Conservation (phyloP, 257 asterid species). For the Primulina tabacum region DNA sequence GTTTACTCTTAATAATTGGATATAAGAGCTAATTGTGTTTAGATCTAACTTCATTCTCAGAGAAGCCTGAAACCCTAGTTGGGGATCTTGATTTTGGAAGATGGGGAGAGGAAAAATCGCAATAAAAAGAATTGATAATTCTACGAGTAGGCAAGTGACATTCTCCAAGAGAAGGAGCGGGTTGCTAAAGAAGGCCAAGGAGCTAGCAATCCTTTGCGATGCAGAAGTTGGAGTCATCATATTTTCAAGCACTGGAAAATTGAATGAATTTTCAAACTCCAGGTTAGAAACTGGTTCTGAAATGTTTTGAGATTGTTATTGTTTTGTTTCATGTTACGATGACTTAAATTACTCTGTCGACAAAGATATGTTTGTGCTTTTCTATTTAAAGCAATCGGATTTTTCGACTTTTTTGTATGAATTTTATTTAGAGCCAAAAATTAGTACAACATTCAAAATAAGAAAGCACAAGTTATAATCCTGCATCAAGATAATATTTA, state of each 20-base stretch:
- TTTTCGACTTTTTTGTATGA: no score
- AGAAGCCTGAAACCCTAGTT: slow-evolving; percentile 31
- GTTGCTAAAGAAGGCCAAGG: slow-evolving; percentile 51
- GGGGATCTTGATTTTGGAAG: slow-evolving; percentile 5
- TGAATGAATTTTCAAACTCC: slow-evolving; percentile 42
- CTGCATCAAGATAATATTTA: no score
- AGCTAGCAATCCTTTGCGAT: slow-evolving; percentile 57
- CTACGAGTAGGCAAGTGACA: slow-evolving; percentile 51
- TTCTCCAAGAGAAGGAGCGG: slow-evolving; percentile 56
- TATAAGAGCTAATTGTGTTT: slow-evolving; percentile 13
- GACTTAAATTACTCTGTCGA: neutral
- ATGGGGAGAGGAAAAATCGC: slow-evolving; percentile 59
- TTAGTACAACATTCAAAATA: neutral
- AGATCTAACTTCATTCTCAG: slow-evolving; percentile 27
- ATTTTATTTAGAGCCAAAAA: neutral
- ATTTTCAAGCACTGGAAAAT: slow-evolving; percentile 47
- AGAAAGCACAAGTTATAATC: neutral
- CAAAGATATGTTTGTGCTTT: neutral
- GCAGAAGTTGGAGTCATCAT: slow-evolving; percentile 49
- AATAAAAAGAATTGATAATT: slow-evolving; percentile 47
- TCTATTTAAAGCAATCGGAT: neutral
- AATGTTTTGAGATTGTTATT: neutral
- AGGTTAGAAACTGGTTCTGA: slow-evolving; percentile 19
- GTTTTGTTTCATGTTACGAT: no score
- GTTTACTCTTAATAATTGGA: neutral